phyloP scores from a whole-genome alignment of 257 asterid genomes.

The Linderniella brevidens region DNA sequence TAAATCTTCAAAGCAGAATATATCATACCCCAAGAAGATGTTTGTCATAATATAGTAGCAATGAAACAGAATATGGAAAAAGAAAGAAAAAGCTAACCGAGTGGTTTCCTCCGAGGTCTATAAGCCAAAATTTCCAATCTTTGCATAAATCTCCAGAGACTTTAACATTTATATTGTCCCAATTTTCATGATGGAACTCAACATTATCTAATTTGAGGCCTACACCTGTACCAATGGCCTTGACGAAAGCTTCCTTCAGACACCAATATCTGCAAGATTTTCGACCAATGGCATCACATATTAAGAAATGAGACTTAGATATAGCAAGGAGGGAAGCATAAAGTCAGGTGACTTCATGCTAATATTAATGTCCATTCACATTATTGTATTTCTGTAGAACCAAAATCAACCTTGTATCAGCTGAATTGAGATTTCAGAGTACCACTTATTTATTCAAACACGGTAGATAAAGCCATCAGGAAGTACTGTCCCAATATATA shows the following conservation, averaged over 20 bases:
- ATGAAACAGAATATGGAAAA: neutral
- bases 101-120: constrained; percentile 34
- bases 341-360: neutral
- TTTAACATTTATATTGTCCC: constrained; percentile 54
- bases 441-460: no score
- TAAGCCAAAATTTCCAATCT: constrained; percentile 84
- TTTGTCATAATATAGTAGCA: neutral
- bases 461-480: no score
- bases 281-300: no score
- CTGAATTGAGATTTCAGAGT: no score
- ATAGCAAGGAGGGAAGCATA: neutral
- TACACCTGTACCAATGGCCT: constrained; percentile 75
- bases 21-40: neutral
- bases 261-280: constrained; percentile 95
- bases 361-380: neutral
- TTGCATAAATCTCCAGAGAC: constrained; percentile 46
- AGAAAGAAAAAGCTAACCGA: constrained; percentile 28
- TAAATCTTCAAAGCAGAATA: no score
- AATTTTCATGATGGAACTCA: constrained; percentile 55
- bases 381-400: no score
- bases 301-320: neutral
- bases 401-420: no score
- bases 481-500: no score
- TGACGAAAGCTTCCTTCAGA: constrained; percentile 81
- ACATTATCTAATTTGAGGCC: constrained; percentile 54